Conservation (phyloP, 2,329 filamentous ascomycete genomes). For the Calonectria ilicicola region DNA sequence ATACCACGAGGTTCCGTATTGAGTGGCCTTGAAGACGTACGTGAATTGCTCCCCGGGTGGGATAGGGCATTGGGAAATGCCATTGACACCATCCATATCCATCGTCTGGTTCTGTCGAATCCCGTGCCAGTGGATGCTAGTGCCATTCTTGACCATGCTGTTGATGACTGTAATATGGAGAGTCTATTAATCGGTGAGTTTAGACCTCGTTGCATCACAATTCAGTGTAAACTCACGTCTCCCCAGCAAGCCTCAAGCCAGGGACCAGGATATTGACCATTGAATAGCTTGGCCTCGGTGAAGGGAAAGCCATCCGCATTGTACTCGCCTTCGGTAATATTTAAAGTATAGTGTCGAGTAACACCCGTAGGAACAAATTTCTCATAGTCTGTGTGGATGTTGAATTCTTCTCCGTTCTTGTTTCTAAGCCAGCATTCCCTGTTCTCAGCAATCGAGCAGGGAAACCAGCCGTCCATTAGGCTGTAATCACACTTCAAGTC, state of each 20-base stretch:
- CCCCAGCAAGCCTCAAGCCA: conserved; percentile 47
- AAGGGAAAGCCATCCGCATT: conserved; percentile 41
- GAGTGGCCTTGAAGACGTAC: conserved; percentile 31
- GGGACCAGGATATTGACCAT: conserved; percentile 41
- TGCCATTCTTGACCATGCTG: conserved; percentile 34
- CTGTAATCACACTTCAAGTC: conserved; percentile 43
- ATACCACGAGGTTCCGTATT: conserved; percentile 41
- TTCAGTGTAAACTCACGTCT: conserved; percentile 28
- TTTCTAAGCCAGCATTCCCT: conserved; percentile 44
- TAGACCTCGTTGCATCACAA: too few species aligned
- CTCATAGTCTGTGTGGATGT: conserved; percentile 45
- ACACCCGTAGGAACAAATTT: conserved; percentile 33
- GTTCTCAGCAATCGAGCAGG: conserved; percentile 40
- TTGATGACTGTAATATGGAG: conserved; percentile 33
- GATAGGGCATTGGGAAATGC: conserved; percentile 37
- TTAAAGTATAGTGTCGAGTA: conserved; percentile 34
- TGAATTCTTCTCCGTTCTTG: conserved; percentile 33
- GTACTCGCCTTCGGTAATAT: conserved; percentile 27
- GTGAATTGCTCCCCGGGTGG: conserved; percentile 31
- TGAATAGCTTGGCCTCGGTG: conserved; percentile 39
- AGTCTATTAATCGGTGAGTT: conserved; percentile 11
- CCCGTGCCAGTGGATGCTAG: conserved; percentile 40
- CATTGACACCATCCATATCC: conserved; percentile 40
- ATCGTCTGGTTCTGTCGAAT: conserved; percentile 34
- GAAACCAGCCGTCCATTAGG: conserved; percentile 36